phyloP scores from a whole-genome alignment of 2,329 filamentous ascomycete genomes.

The Coniochaeta sp. region DNA sequence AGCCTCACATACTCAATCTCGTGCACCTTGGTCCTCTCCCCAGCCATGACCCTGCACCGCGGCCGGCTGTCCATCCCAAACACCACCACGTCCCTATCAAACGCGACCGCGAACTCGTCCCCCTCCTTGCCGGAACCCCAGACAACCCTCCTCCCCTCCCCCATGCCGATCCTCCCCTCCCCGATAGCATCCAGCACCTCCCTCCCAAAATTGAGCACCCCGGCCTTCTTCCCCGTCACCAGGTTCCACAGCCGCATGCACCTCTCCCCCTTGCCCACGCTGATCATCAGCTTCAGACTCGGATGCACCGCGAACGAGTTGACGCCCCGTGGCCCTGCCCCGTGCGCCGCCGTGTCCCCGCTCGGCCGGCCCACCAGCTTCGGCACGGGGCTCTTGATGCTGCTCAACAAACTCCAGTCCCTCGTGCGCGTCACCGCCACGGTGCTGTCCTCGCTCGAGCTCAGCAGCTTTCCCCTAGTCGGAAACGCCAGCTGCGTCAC shows the following conservation, averaged over 20 bases:
- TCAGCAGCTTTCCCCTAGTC: conserved; percentile 77
- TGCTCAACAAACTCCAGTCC: conserved; percentile 83
- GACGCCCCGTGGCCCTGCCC: conserved; percentile 76
- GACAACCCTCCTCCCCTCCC: conserved; percentile 74
- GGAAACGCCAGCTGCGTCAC: conserved; percentile 79
- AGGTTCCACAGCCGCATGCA: conserved; percentile 95
- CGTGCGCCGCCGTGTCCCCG: conserved; percentile 80
- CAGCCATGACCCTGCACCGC: conserved; percentile 63
- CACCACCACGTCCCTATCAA: conserved; percentile 76
- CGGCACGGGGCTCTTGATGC: conserved; percentile 81
- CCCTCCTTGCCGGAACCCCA: conserved; percentile 70
- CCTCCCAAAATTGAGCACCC: conserved; percentile 77
- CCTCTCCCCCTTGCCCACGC: conserved; percentile 79
- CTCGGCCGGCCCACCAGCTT: conserved; percentile 74
- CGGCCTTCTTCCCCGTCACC: conserved; percentile 91
- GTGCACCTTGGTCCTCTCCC: conserved; percentile 72
- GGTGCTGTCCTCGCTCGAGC: conserved; percentile 83
- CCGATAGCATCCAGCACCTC: conserved; percentile 67
- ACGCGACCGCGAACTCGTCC: conserved; percentile 82
- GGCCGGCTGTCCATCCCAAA: conserved; percentile 86
- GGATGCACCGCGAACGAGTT: conserved; percentile 96
- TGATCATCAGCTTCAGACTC: conserved; percentile 94
- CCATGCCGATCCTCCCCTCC: conserved; percentile 68
- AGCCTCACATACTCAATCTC: conserved; percentile 64
- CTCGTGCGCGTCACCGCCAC: conserved; percentile 80